Base-by-base conservation (phyloP, 2,329 filamentous ascomycete genomes). In the Fusarium sp. region DNA sequence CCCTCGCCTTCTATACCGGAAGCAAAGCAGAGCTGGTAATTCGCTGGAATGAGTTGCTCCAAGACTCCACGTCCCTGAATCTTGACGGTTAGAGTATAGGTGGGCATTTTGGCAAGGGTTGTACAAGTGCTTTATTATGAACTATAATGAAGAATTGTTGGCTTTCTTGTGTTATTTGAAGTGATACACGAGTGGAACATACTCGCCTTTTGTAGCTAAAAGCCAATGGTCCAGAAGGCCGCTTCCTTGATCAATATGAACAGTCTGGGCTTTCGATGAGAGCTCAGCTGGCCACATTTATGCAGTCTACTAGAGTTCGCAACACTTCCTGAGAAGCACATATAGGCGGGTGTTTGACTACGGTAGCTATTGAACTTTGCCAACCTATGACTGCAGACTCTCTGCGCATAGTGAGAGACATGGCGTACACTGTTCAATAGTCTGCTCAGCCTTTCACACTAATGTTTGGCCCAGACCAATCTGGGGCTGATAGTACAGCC, bases 1-100 rank as follows among this genome's bases (percentile, higher is more conserved):
- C 2, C 6, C 0, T 14, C 30, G 6, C 0, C 0, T 20, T 4
- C 30, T 1, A 24, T 30, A 11, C 2, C 6, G 2, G 2, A 50
- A 6, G 3, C 47, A 3, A 50, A 15, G n/a, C 47, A 50, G 47
- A 50, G n/a, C n/a, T n/a, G n/a, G n/a, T n/a, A n/a, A n/a, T n/a
- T n/a, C n/a, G n/a, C n/a, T n/a, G n/a, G n/a, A n/a, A n/a, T n/a
- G n/a, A n/a, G 4, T 11, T 3, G 4, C 3, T 12, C 20, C 12
- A 12, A 3, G 18, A 14, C 20, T 3, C 2, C 2, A 1, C 5
- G 44, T 2, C 10, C 26, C 8, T 0, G n/a, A 20, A 50, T 1
- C 3, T 2, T 24, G 8, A 50, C 30, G 24, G 0, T 2, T 8
- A 50, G 30, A 50, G 30, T 20, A 50, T 50, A 33, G 12, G 24